Evolutionary conservation across 495 filamentous ascomycete genomes (phyloP).

Genomic region (Zalerion maritima): DNA sequence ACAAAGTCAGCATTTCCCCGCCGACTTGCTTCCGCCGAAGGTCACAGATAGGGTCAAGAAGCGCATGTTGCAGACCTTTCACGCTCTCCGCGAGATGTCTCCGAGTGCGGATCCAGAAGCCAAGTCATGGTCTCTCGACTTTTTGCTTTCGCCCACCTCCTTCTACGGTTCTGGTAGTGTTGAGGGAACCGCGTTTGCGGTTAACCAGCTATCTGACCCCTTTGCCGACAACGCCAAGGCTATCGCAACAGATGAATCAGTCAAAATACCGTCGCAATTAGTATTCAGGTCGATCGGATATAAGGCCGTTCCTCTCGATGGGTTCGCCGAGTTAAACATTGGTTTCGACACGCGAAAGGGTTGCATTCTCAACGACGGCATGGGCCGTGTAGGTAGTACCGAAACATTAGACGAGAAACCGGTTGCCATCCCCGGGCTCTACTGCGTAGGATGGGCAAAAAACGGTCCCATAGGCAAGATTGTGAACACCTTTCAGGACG

Average conservation of each 20-base stretch:
- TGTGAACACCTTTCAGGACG: slow-evolving; percentile 90
- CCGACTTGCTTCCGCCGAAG: slow-evolving; percentile 56
- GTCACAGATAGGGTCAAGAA: slow-evolving; percentile 52
- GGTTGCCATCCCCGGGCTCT: slow-evolving; percentile 55
- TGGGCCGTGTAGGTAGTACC: slow-evolving; percentile 51
- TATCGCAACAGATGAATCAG: slow-evolving; percentile 25
- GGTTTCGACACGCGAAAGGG: slow-evolving; percentile 60
- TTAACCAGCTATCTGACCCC: slow-evolving; percentile 34
- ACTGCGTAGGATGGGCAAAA: slow-evolving; percentile 95
- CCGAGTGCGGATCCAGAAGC: slow-evolving; percentile 23
- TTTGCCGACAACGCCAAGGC: slow-evolving; percentile 40
- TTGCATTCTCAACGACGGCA: slow-evolving; percentile 71
- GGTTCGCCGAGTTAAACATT: slow-evolving; percentile 61
- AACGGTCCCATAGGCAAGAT: slow-evolving; percentile 91
- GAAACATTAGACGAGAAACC: slow-evolving; percentile 9
- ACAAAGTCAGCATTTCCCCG: too few species aligned
- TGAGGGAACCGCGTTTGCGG: slow-evolving; percentile 47
- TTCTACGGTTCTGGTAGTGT: slow-evolving; percentile 42
- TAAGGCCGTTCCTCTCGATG: slow-evolving; percentile 60
- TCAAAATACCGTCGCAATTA: slow-evolving; percentile 39
- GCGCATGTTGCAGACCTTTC: too few species aligned
- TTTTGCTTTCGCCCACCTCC: slow-evolving; percentile 57
- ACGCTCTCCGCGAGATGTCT: too few species aligned
- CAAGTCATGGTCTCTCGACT: slow-evolving; percentile 73
- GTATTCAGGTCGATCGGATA: slow-evolving; percentile 92